Percentiles rank a stretch among this genome's conserved stretches.
These are phyloP conservation scores for Podospora comata DNA, from an alignment of 495 filamentous ascomycete species.

Conservation along the genomic window DNA sequence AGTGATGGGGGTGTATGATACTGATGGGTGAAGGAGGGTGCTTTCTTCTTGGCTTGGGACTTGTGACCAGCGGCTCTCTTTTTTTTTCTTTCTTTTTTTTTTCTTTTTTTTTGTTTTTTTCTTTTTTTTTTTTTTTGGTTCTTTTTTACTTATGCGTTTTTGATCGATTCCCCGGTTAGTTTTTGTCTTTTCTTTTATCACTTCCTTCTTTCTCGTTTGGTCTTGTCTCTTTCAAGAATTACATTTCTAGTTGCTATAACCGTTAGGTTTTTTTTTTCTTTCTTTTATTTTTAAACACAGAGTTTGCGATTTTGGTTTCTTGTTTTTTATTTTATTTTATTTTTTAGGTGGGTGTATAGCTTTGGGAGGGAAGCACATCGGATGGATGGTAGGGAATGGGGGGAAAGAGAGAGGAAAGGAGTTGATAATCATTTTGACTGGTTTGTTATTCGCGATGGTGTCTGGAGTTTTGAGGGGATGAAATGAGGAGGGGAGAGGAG, in stretches of 20 bases:
- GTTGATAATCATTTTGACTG: no score
- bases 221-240: neutral
- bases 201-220: neutral
- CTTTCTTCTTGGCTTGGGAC: neutral
- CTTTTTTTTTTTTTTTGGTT: slow-evolving; percentile 4
- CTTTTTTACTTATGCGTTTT: neutral
- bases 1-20: slow-evolving; percentile 4
- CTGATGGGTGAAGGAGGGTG: neutral
- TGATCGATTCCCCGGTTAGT: slow-evolving; percentile 7
- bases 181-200: neutral
- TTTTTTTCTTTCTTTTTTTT: slow-evolving; percentile 5
- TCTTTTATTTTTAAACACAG: no score
- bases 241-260: no score
- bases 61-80: neutral
- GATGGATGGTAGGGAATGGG: neutral
- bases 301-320: no score
- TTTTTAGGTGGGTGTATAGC: no score
- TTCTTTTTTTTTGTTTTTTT: slow-evolving; percentile 2
- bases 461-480: no score
- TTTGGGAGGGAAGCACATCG: no score
- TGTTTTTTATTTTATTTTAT: no score
- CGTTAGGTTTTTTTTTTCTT: no score
- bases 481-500: no score
- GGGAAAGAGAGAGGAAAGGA: neutral
- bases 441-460: no score